Base-by-base conservation (phyloP, 1,284 basidiomycete genomes). In the Tylopilus orsonianus region DNA sequence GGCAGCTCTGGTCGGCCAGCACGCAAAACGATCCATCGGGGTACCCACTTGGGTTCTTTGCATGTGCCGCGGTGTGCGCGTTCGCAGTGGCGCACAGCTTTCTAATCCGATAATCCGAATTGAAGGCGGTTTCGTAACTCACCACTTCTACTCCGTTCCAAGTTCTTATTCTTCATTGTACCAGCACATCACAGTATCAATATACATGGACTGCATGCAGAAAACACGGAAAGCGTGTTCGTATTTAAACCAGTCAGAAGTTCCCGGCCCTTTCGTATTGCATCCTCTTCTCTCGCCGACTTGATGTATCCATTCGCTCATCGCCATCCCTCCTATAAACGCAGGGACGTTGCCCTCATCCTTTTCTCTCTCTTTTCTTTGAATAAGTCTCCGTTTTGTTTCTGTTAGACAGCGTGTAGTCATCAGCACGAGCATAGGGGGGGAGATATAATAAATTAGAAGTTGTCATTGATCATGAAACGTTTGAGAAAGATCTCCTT, bases 1-100 rank as follows among this genome's bases (percentile, higher is more conserved):
- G 36, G 34, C 49, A 90, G 87, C 70, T 90, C n/a, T 91, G 88
- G 88, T 80, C 87, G 1, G 69, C 73, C 37, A 85, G 87, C 55
- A 81, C 87, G 14, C 76, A 81, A 58, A 76, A 83, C 50, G 71
- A 80, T 54, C 85, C 89, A 0, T 73, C 74, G 2, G 86, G 86
- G 3, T 91, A 86, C 66, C 78, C 83, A 9, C 64, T 88, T 29
- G 88, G 88, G 18, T 91, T 91, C 63, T 58, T 89, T 36, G 74
- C 75, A 1, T 89, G 84, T 58, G 74, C 82, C 8, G 75, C 51
- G 10, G 79, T 79, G 16, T 87, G 84, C 58, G 76, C 69, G 8
- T 49, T 85, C 9, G 79, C 84, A 2, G 73, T 89, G n/a, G 60
- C 79, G 12, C 83, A 86, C 53, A 89, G 83, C 62, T 83, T 85